Evolutionary conservation across 768 basidiomycete species (phyloP), one percentile per base, ranked within the genome.

Genomic region (Kondoa subrosea): DNA sequence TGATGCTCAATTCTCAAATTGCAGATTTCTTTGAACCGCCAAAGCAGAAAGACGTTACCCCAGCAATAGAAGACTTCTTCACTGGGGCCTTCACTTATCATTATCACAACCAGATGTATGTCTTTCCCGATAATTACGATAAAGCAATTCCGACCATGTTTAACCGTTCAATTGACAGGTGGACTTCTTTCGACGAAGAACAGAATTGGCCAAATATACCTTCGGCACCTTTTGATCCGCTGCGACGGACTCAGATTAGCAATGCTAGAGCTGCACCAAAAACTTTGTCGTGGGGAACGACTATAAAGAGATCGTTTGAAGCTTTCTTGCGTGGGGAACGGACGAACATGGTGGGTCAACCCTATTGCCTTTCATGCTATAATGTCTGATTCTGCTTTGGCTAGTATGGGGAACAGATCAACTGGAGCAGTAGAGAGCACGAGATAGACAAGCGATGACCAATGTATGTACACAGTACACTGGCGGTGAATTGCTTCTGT

Each of bases 31-130:
- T 91, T 76, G 84, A 87, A 67, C 88, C 88, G 0, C 88, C 88
- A 8, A 72, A 79, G 8, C 79, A 81, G 66, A 82, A 81, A 62
- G 85, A 86, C 70, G 89, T 87, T 1, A 86, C 86, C 12, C 88
- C 87, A 21, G 93, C 93, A 4, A 87, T 95, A 71, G 86, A 90
- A 72, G 90, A 89, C 4, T 97, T 97, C 81, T 97, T 91, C 82
- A 84, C 83, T 67, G 93, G 93, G 4, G 89, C 71, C 1, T 72
- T 67, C 64, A 50, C 66, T 21, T 72, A 72, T 56, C 71, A 72
- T 67, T 63, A 63, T 32, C 61, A 63, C 61, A 63, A 63, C 29
- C 27, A 63, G 16, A 31, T 27, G 61, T 63, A 33, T 31, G 61
- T 32, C 33, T 4, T 8, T n/a, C 29, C 3, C n/a, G 29, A 16